Evolutionary conservation across 345 rosid genomes (phyloP), one percentile per base, ranked within the genome.

Genomic region (Orychophragmus violaceus): DNA sequence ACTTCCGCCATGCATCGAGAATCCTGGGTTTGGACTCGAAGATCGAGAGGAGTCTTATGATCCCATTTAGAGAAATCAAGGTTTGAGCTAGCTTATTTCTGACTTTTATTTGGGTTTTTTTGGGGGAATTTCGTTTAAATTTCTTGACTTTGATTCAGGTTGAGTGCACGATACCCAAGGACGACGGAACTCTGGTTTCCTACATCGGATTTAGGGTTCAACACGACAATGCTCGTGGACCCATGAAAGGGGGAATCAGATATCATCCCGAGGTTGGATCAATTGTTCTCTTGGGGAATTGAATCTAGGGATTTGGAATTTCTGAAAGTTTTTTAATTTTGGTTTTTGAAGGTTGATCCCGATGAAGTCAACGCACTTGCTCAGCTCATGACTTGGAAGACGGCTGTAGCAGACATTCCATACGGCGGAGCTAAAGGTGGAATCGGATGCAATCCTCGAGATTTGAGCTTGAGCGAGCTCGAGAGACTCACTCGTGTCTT

Each of bases 201-300:
- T 91, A 82, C 75, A 72, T 95, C 36, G 98, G 99, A 62, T 95
- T 95, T 61, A 85, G 99, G 80, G 95, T 95, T 19, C 99, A 95
- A 54, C 96, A 95, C 64, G 99, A 95, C 71, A 91, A 95, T 80
- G 79, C 99, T 50, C 96, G 99, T 53, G 99, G 99, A 10, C 98
- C 98, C 78, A 95, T 95, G 99, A 95, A 95, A 75, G 98, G 99
- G 28, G 99, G 99, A 23, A 95, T 95, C 83, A 84, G 99, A 87
- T 95, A 86, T 69, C 99, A 95, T 77, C 99, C 87, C 37, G 98
- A 95, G 99, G 99, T 91, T 21, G n/a, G n/a, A n/a, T n/a, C n/a
- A n/a, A n/a, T n/a, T n/a, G n/a, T n/a, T n/a, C n/a, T n/a, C n/a
- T n/a, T n/a, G n/a, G n/a, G n/a, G n/a, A n/a, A n/a, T n/a, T n/a